These are phyloP conservation scores for Aphanocladium album DNA, from an alignment of 2,329 filamentous ascomycete species.

Conservation along the genomic window DNA sequence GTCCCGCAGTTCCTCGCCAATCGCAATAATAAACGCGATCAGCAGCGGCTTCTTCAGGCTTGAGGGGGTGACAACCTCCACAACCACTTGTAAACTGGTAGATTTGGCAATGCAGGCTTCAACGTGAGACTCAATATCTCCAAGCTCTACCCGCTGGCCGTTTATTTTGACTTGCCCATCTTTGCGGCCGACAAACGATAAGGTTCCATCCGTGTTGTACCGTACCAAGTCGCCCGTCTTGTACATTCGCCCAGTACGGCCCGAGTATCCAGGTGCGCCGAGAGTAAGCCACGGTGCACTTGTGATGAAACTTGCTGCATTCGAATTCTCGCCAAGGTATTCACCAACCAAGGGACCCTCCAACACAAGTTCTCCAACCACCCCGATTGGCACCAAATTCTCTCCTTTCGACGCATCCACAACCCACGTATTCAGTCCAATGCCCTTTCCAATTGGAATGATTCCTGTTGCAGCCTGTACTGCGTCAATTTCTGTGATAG, in stretches of 20 bases:
- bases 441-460: conserved; percentile 11
- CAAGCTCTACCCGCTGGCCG: conserved; percentile 52
- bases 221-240: conserved; percentile 45
- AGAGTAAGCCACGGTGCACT: conserved; percentile 25
- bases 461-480: background rate
- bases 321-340: conserved; percentile 42
- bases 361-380: conserved; percentile 32
- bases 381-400: conserved; percentile 25
- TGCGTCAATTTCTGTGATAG: background rate
- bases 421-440: conserved; percentile 23
- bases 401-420: conserved; percentile 25
- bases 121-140: conserved; percentile 23
- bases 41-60: background rate
- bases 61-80: background rate
- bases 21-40: conserved; percentile 6
- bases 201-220: conserved; percentile 35
- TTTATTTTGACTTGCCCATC: conserved; percentile 56
- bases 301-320: conserved; percentile 42
- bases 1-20: background rate
- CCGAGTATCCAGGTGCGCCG: background rate
- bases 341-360: conserved; percentile 43
- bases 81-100: background rate
- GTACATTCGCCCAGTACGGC: conserved; percentile 27
- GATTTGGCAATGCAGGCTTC: background rate
- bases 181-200: conserved; percentile 47